These are phyloP conservation scores for Pichia cabralensis DNA, from an alignment of 805 yeast genomes.

Conservation along the genomic window DNA sequence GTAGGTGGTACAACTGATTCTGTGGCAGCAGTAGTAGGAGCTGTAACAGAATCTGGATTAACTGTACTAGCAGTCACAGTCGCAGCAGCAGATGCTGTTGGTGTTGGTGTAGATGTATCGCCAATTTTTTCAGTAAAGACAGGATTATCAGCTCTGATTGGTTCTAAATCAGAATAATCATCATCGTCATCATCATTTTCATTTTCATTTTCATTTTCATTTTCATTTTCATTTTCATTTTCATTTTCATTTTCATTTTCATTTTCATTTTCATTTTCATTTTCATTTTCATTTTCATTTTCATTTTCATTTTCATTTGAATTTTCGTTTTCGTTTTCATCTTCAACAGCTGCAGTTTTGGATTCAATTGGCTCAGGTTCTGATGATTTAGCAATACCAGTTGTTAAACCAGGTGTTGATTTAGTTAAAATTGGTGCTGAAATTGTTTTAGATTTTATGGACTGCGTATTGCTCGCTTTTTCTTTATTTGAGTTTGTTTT, in stretches of 20 bases:
- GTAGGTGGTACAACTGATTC: too few relatives aligned
- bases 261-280: too few relatives aligned
- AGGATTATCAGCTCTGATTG: constrained; percentile 17
- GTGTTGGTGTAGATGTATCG: not conserved
- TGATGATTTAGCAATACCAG: too few relatives aligned
- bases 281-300: too few relatives aligned
- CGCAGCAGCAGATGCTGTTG: constrained; percentile 3
- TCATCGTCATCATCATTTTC: constrained; percentile 7
- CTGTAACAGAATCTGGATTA: constrained; percentile 1
- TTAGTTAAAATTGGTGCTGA: constrained; percentile 6
- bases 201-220: constrained; percentile 1
- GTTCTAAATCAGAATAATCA: constrained; percentile 18
- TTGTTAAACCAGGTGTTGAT: constrained; percentile 6
- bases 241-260: too few relatives aligned
- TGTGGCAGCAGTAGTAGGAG: constrained; percentile 4
- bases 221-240: too few relatives aligned
- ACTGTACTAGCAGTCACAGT: too few relatives aligned
- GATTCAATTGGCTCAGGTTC: too few relatives aligned
- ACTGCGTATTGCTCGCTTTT: constrained; percentile 7
- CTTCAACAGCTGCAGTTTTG: not conserved
- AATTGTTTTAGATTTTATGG: constrained; percentile 10
- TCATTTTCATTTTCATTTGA: constrained; percentile 7
- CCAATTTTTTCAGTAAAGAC: constrained; percentile 24
- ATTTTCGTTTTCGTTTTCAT: constrained; percentile 2
- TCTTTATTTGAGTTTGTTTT: constrained; percentile 17